Percentiles rank a stretch among this genome's conserved stretches.
phyloP scores from a whole-genome alignment of 768 basidiomycete genomes.

The Scleroderma citrinum region DNA sequence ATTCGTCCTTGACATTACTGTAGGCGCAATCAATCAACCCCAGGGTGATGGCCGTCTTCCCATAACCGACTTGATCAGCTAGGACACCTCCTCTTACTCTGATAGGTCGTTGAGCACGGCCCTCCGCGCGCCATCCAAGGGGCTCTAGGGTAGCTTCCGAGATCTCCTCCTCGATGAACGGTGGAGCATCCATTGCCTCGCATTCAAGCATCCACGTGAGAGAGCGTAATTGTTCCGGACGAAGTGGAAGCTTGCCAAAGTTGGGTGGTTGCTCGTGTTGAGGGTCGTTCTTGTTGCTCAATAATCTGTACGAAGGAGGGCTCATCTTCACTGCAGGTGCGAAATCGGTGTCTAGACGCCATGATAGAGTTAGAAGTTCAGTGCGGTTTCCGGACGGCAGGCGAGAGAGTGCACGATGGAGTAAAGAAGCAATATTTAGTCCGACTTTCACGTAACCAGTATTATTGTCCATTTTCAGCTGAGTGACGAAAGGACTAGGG shows the following conservation, averaged over 20 bases:
- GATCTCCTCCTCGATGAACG: slow-evolving; percentile 92
- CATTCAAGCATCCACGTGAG: slow-evolving; percentile 88
- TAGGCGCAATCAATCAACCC: slow-evolving; percentile 76
- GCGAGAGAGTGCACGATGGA: slow-evolving; percentile 80
- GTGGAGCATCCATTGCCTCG: slow-evolving; percentile 55
- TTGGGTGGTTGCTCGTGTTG: slow-evolving; percentile 72
- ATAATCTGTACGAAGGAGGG: slow-evolving; percentile 60
- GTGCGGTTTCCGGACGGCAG: slow-evolving; percentile 54
- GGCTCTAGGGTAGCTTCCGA: slow-evolving; percentile 83
- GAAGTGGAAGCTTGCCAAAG: slow-evolving; percentile 61
- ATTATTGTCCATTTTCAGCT: slow-evolving; percentile 61
- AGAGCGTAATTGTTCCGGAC: slow-evolving; percentile 85
- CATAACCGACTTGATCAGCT: slow-evolving; percentile 95
- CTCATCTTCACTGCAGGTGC: slow-evolving; percentile 53
- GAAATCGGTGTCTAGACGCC: slow-evolving; percentile 80
- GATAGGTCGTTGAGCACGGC: slow-evolving; percentile 73
- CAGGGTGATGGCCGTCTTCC: slow-evolving; percentile 93
- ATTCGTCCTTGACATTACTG: slow-evolving; percentile 52
- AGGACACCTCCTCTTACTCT: slow-evolving; percentile 83
- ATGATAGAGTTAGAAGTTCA: slow-evolving; percentile 51
- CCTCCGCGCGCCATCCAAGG: slow-evolving; percentile 93
- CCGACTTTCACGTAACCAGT: slow-evolving; percentile 75
- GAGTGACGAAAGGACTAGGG: slow-evolving; percentile 82
- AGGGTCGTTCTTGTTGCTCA: slow-evolving; percentile 70
- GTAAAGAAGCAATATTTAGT: slow-evolving; percentile 79